A percentile compares a stretch with the other conserved stretches of the same genome.
These are phyloP conservation scores for Skeletonema grethae DNA, from an alignment of 108 stramenopile species.

Conservation along the genomic window DNA sequence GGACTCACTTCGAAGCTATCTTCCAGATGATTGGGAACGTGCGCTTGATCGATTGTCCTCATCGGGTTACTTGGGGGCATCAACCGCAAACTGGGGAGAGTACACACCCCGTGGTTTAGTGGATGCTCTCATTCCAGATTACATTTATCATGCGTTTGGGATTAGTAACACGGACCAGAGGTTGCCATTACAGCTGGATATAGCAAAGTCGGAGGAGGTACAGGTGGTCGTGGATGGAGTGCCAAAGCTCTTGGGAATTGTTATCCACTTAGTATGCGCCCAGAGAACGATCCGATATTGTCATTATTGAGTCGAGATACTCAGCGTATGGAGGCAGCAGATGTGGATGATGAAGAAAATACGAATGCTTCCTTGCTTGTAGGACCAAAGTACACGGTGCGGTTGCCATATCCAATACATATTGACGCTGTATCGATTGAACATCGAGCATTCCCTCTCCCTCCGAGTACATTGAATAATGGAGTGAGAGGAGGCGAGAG, in stretches of 20 bases:
- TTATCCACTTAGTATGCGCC: conserved; percentile 41
- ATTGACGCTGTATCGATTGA: conserved; percentile 70
- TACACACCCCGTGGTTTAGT: conserved; percentile 55
- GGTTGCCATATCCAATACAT: conserved; percentile 52
- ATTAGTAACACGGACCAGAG: conserved; percentile 21
- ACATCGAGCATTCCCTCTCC: conserved; percentile 52
- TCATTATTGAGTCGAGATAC: conserved; percentile 8
- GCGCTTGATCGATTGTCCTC: conserved; percentile 22
- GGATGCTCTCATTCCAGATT: conserved; percentile 53
- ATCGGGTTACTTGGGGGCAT: background rate
- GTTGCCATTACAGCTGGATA: conserved; percentile 28
- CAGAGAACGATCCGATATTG: conserved; percentile 33
- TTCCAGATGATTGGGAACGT: conserved; percentile 81
- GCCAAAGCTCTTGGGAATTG: conserved; percentile 30
- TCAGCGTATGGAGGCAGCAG: background rate
- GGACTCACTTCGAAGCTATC: conserved; percentile 44
- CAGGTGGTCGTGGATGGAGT: conserved; percentile 6
- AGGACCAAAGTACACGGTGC: conserved; percentile 50
- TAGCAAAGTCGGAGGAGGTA: background rate
- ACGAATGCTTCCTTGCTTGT: background rate
- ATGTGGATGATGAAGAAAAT: background rate
- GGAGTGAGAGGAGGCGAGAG: conserved; percentile 32
- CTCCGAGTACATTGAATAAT: conserved; percentile 8
- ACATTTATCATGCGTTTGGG: conserved; percentile 55
- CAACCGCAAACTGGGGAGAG: conserved; percentile 11